These are phyloP conservation scores for Alopecurus myosuroides DNA, from an alignment of 176 grass and related monocot genomes.

Conservation along the genomic window DNA sequence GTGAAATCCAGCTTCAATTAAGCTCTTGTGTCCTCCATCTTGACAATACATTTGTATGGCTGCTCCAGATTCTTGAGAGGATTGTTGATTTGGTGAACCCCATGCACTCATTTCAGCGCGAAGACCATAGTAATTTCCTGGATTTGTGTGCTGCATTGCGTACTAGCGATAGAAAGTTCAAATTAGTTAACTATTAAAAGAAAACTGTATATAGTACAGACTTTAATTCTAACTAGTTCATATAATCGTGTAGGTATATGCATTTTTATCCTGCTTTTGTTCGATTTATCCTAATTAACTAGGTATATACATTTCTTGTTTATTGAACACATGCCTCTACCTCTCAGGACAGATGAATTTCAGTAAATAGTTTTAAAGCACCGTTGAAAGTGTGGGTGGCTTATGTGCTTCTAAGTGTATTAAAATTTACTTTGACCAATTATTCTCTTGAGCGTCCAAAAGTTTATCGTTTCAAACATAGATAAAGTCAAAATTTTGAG, in stretches of 20 bases:
- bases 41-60: not conserved
- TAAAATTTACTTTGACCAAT: not conserved
- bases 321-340: not conserved
- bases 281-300: not conserved
- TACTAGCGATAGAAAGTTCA: not conserved
- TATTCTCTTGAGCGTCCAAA: not conserved
- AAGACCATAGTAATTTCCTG: not conserved
- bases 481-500: not conserved
- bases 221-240: not conserved
- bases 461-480: not conserved
- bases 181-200: not conserved
- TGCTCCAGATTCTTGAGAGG: constrained; percentile 4
- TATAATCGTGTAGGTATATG: not conserved
- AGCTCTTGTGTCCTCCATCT: not conserved
- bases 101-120: constrained; percentile 23
- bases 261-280: not conserved
- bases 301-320: not conserved
- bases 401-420: not conserved
- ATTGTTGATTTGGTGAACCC: constrained; percentile 1
- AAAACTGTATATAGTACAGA: not conserved
- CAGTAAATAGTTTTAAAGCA: not conserved
- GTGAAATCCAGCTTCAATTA: constrained; percentile 22
- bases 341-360: not conserved
- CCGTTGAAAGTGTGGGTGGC: not conserved
- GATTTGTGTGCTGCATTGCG: not conserved